phyloP scores from a whole-genome alignment of 805 yeast genomes.

The Myxozyma kluyveri region DNA sequence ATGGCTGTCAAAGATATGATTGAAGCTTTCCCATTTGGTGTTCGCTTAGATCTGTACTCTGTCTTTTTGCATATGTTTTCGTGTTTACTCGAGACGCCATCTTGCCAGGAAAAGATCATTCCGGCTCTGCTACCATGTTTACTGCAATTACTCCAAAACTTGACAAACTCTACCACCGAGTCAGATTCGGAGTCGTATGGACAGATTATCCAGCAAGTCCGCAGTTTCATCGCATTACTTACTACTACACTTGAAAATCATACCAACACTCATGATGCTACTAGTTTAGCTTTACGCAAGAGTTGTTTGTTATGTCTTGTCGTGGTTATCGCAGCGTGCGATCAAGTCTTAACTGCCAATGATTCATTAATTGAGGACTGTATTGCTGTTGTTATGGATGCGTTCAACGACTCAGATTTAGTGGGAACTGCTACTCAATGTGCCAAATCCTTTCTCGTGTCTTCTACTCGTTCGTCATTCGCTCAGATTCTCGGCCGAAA shows the following conservation, averaged over 20 bases:
- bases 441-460: slow-evolving; percentile 53
- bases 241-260: slow-evolving; percentile 20
- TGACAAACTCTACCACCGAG: slow-evolving; percentile 30
- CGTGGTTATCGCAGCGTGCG: slow-evolving; percentile 46
- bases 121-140: slow-evolving; percentile 54
- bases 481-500: slow-evolving; percentile 44
- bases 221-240: slow-evolving; percentile 29
- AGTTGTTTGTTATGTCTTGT: slow-evolving; percentile 46
- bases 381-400: slow-evolving; percentile 39
- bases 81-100: slow-evolving; percentile 38
- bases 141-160: slow-evolving; percentile 45
- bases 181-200: slow-evolving; percentile 24
- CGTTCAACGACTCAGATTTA: slow-evolving; percentile 41
- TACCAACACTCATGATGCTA: slow-evolving; percentile 13
- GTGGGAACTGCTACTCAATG: slow-evolving; percentile 56
- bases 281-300: slow-evolving; percentile 30
- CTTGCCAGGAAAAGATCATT: slow-evolving; percentile 44
- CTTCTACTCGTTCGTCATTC: slow-evolving; percentile 36
- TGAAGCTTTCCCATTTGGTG: slow-evolving; percentile 61
- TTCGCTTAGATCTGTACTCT: slow-evolving; percentile 67
- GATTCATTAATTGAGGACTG: slow-evolving; percentile 41
- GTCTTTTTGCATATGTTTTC: slow-evolving; percentile 64
- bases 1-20: slow-evolving; percentile 60
- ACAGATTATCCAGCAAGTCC: slow-evolving; percentile 21
- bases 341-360: slow-evolving; percentile 38